Base-by-base conservation (phyloP, 805 yeast species). In the Debaryomyces hansenii region DNA sequence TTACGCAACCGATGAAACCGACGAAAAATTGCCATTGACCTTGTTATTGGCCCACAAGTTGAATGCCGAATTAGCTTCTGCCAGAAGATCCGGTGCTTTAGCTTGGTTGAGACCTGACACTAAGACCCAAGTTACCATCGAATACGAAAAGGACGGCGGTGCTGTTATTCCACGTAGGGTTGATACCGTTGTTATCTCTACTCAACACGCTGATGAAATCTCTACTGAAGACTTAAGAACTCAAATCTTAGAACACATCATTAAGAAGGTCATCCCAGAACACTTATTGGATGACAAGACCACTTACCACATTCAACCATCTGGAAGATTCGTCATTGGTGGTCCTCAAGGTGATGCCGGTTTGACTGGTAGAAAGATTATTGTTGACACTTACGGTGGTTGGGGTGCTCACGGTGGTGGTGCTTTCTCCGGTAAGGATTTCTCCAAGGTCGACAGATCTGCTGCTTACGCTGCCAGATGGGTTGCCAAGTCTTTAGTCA, bases 381-480 rank as follows among this genome's bases (percentile, higher is more conserved):
- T 94, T 66, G 99, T 94, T 70, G 99, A 94, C 77, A 96, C 99
- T 57, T 94, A 94, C 79, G 99, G 99, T 80, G 99, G 99, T 67
- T 95, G 99, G 95, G 97, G 99, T 77, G 98, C 99, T 67, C 99
- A 94, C 82, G 99, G 99, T 78, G 99, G 99, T 82, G 99, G 99
- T 82, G 99, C 99, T 56, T 94, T 94, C 90, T 87, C 96, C 56
- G 99, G 99, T 76, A 94, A 94, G 83, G 99, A 94, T 77, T 94
- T 89, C 88, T 90, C 97, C 72, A 94, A 94, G 83, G 99, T 94
- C 67, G 99, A 94, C 77, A 89, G 99, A 80, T 92, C 98, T 56
- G 99, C 99, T 69, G 99, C 99, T 59, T 94, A 94, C 72, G 97
- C 99, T 66, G 99, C 99, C 63, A 90, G 99, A 82, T 94, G 99